These are phyloP conservation scores for Silene noctiflora DNA, from an alignment of 179 eudicot genomes.

Conservation along the genomic window DNA sequence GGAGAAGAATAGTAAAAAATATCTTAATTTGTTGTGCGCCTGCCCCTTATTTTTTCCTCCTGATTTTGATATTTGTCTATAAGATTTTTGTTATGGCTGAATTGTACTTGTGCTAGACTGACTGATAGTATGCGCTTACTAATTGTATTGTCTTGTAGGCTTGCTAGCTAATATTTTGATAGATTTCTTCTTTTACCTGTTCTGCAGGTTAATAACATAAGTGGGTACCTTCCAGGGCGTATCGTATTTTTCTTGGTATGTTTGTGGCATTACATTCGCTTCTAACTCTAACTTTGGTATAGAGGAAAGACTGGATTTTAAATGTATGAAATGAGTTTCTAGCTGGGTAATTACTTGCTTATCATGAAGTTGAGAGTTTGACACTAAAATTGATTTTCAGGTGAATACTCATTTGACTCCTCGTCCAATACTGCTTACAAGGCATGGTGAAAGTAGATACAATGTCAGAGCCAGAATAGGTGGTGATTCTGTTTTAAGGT, in stretches of 20 bases:
- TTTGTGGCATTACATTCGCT: not conserved
- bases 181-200: conserved; percentile 12
- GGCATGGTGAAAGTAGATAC: conserved; percentile 96
- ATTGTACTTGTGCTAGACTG: not conserved
- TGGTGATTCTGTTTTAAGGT: conserved; percentile 85
- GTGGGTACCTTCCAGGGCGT: conserved; percentile 98
- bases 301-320: not conserved
- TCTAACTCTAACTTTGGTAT: not conserved
- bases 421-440: conserved; percentile 92
- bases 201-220: conserved; percentile 86
- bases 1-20: not conserved
- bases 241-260: conserved; percentile 97
- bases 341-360: not conserved
- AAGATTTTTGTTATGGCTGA: not conserved
- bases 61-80: not conserved
- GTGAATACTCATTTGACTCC: conserved; percentile 97
- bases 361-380: conserved; percentile 1
- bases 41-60: not conserved
- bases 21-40: not conserved
- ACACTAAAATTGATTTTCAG: conserved; percentile 39
- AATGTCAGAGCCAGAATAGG: conserved; percentile 93
- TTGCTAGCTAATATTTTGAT: conserved; percentile 8
- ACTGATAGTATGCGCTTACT: not conserved
- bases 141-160: not conserved
- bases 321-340: conserved; percentile 1